Evolutionary conservation across 1,139 yeast species (phyloP).

Genomic region (Taiozyma onychis): DNA sequence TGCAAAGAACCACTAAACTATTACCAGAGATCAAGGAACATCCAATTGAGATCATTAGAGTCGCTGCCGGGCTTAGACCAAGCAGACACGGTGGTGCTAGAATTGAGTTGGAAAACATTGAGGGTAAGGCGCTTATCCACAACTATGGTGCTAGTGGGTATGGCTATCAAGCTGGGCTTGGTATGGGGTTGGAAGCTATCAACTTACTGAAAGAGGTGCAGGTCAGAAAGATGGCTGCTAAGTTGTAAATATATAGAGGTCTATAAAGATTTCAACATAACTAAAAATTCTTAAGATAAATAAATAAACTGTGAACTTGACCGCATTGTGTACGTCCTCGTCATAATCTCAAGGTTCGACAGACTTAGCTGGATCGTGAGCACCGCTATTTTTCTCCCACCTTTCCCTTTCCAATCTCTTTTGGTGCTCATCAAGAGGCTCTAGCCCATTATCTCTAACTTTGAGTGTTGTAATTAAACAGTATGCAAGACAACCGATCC

Average conservation of each 20-base stretch:
- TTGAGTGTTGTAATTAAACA: slow-evolving; percentile 1
- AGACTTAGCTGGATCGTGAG: background rate
- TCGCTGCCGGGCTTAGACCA: slow-evolving; percentile 67
- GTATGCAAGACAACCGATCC: slow-evolving; percentile 2
- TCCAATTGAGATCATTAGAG: slow-evolving; percentile 46
- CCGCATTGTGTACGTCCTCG: background rate
- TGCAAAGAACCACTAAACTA: slow-evolving; percentile 48
- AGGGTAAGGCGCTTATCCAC: slow-evolving; percentile 42
- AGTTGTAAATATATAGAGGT: background rate
- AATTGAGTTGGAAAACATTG: slow-evolving; percentile 44
- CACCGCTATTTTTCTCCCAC: background rate
- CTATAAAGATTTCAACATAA: background rate
- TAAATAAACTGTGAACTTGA: background rate
- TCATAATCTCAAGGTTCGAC: background rate
- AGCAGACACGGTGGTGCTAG: slow-evolving; percentile 64
- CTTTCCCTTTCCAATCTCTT: background rate
- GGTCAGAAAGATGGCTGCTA: slow-evolving; percentile 6
- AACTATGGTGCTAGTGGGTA: slow-evolving; percentile 76
- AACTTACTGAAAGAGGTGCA: slow-evolving; percentile 12
- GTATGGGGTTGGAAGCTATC: slow-evolving; percentile 52
- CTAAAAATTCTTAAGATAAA: background rate
- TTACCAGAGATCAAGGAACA: slow-evolving; percentile 45
- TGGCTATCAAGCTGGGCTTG: slow-evolving; percentile 70
- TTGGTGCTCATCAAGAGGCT: slow-evolving; percentile 2
- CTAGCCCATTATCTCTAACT: slow-evolving; percentile 4